Base-by-base conservation (phyloP, 805 yeast species). In the Candida peoriensis region DNA sequence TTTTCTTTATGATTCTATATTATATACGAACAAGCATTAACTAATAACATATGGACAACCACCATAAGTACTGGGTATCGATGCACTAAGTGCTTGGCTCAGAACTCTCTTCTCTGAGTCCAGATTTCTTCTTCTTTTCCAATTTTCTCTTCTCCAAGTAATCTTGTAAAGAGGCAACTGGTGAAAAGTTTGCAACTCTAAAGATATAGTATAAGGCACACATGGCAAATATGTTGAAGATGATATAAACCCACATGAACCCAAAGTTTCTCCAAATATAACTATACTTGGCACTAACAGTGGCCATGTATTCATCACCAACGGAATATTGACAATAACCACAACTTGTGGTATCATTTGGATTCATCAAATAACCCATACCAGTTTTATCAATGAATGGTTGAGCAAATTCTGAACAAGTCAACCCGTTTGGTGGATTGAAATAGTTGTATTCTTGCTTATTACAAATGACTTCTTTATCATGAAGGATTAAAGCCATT, bases 251-350 rank as follows among this genome's bases (percentile, higher is more conserved):
- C 66, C 75, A 72, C 48, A 67, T 66, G 47, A 79, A 64, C 17
- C 87, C 86, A 41, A 79, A 60, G 44, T 80, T 76, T 60, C 86
- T 71, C 86, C 86, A 81, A 26, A 76, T 60, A 39, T 72, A 50
- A 29, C 55, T 37, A 56, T 63, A 77, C n/a, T 58, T 51, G 33
- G 73, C 62, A 39, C 65, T 63, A 32, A 72, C 59, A 16, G 61
- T 57, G 0, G 43, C 37, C 45, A 81, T 60, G 43, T 63, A 74
- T 20, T 67, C 64, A 47, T 74, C 77, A 30, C 75, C 76, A 33
- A 58, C 60, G 2, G 41, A 31, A 52, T 28, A 41, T 23, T 30
- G 43, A 47, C 82, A 77, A 55, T 67, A 74, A 11, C 67, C 70
- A 61, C 82, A 77, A 24, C 58, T 40, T 1, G 55, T 28, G 1